These are phyloP conservation scores for Metschnikowia gelsemii DNA, from an alignment of 805 yeast species.

Conservation along the genomic window DNA sequence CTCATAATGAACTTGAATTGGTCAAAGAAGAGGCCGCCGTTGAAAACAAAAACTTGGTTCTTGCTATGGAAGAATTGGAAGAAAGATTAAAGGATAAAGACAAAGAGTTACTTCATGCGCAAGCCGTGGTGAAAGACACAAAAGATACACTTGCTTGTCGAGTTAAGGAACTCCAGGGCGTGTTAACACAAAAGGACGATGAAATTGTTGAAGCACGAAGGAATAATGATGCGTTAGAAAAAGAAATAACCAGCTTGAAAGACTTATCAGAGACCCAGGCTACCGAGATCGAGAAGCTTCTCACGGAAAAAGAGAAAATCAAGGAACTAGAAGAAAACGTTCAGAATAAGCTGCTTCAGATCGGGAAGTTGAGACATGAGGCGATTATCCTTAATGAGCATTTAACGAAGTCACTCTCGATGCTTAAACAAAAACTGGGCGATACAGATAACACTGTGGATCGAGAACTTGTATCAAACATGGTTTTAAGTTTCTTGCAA, in stretches of 20 bases:
- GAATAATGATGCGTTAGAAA: slow-evolving; percentile 1
- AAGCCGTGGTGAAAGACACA: slow-evolving; percentile 8
- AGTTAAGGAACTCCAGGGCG: slow-evolving; percentile 7
- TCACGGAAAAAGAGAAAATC: slow-evolving; percentile 30
- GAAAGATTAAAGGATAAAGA: slow-evolving; percentile 39
- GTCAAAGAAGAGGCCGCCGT: slow-evolving; percentile 37
- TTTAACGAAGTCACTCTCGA: slow-evolving; percentile 83
- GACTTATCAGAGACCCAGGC: slow-evolving; percentile 1
- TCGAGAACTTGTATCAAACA: slow-evolving; percentile 82
- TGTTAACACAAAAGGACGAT: slow-evolving; percentile 9
- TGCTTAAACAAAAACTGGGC: slow-evolving; percentile 75
- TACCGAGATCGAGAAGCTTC: slow-evolving; percentile 12
- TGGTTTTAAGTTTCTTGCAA: slow-evolving; percentile 78
- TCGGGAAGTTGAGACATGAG: slow-evolving; percentile 93
- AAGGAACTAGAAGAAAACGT: slow-evolving; percentile 57
- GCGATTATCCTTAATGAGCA: slow-evolving; percentile 93
- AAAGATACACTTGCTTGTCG: neutral
- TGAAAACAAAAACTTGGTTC: slow-evolving; percentile 42
- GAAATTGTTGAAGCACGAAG: slow-evolving; percentile 1
- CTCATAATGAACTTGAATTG: slow-evolving; percentile 42
- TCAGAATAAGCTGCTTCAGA: slow-evolving; percentile 60
- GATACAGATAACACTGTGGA: slow-evolving; percentile 68
- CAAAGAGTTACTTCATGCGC: slow-evolving; percentile 20
- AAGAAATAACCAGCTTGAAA: slow-evolving; percentile 11
- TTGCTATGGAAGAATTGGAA: slow-evolving; percentile 44